Evolutionary conservation across 495 filamentous ascomycete species (phyloP).

Genomic region (Chaetomium tenue): DNA sequence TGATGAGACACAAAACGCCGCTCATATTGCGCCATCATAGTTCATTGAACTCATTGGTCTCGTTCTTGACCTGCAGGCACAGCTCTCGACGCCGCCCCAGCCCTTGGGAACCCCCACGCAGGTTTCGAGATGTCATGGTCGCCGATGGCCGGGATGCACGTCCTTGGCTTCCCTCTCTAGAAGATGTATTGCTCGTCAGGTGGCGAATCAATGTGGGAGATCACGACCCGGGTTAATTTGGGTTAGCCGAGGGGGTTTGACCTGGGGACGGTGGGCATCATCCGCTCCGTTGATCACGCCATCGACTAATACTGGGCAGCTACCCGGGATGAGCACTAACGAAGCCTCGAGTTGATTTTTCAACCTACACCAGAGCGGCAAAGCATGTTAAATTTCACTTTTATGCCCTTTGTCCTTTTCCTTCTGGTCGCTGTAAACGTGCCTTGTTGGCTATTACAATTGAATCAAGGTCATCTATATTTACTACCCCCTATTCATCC

Average conservation of each 20-base stretch:
- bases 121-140: background rate
- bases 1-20: constrained; percentile 21
- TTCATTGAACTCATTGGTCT: constrained; percentile 20
- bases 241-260: background rate
- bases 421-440: too few relatives aligned
- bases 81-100: background rate
- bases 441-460: too few relatives aligned
- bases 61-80: background rate
- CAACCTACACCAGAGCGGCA: too few relatives aligned
- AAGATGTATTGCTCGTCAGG: too few relatives aligned
- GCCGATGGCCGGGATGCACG: constrained; percentile 9
- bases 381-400: too few relatives aligned
- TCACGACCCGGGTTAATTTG: background rate
- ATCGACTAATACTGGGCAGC: constrained; percentile 14
- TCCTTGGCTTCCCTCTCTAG: too few relatives aligned
- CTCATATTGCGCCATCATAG: constrained; percentile 30
- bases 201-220: too few relatives aligned
- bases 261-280: constrained; percentile 16
- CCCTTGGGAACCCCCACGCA: constrained; percentile 17
- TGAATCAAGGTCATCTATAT: too few relatives aligned
- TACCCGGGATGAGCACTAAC: too few relatives aligned
- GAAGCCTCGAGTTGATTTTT: too few relatives aligned
- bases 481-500: too few relatives aligned
- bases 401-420: too few relatives aligned
- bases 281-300: constrained; percentile 29